Conservation (phyloP, 441 rosid species). For the Euphorbia schlechtendalii region DNA sequence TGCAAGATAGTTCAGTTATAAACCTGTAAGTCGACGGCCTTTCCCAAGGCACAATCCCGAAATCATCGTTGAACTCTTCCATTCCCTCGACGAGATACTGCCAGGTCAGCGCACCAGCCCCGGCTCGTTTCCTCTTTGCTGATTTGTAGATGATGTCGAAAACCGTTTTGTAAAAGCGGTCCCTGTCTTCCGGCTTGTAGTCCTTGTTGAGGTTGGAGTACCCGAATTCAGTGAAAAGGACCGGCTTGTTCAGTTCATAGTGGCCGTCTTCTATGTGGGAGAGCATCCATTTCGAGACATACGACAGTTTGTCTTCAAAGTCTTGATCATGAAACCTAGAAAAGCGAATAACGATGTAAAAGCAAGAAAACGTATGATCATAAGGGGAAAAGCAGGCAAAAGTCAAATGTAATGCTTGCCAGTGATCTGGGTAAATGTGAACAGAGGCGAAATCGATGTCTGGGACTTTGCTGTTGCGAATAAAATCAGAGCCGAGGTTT, state of each 20-base stretch:
- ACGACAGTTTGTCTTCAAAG: conserved; percentile 61
- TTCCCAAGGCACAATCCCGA: conserved; percentile 74
- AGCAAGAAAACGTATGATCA: neutral
- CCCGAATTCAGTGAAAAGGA: conserved; percentile 81
- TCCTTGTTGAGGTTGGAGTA: conserved; percentile 63
- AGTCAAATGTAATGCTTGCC: conserved; percentile 37
- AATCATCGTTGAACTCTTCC: conserved; percentile 76
- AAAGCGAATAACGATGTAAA: conserved; percentile 13
- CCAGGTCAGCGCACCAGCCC: conserved; percentile 84
- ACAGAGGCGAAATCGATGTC: conserved; percentile 81
- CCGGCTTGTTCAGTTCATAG: conserved; percentile 65
- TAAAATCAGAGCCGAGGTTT: conserved; percentile 76
- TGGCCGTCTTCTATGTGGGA: conserved; percentile 91
- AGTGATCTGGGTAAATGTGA: conserved; percentile 91
- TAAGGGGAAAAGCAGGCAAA: neutral
- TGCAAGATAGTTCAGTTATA: conserved; percentile 63
- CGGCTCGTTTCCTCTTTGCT: conserved; percentile 58
- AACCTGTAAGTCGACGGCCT: conserved; percentile 45
- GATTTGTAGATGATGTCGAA: conserved; percentile 53
- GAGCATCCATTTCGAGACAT: conserved; percentile 63
- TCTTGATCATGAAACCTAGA: conserved; percentile 52
- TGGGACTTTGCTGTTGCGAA: conserved; percentile 52
- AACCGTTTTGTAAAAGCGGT: conserved; percentile 44
- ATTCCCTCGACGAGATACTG: conserved; percentile 68
- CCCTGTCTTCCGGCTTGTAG: conserved; percentile 56